A percentile compares a stretch with the other conserved stretches of the same genome.
Conservation (phyloP, 2,329 filamentous ascomycete species). For the Dryadomyces quercus-mongolicae region DNA sequence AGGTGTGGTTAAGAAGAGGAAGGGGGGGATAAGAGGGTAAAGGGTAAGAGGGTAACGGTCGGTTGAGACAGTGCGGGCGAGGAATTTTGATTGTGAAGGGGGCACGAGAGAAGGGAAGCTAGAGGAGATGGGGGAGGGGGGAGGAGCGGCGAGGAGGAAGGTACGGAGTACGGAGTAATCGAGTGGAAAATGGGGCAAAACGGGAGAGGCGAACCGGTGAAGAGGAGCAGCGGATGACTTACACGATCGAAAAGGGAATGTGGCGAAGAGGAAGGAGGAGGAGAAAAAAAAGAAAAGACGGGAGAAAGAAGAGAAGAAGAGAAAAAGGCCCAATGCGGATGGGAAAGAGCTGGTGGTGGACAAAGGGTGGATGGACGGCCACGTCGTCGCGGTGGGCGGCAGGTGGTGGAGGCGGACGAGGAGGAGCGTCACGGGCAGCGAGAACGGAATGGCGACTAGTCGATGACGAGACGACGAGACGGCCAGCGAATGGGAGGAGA, state of each 20-base stretch:
- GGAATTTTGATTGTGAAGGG: conserved; percentile 1
- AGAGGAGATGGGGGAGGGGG: background rate
- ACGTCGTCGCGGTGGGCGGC: background rate
- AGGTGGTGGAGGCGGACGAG: background rate
- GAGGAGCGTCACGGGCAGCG: background rate
- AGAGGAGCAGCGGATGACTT: background rate
- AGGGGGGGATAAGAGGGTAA: background rate
- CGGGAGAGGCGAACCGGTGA: background rate
- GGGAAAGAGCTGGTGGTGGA: conserved; percentile 11
- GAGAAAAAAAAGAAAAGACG: background rate
- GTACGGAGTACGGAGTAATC: background rate
- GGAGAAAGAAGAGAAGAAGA: background rate
- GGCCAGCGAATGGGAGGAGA: background rate
- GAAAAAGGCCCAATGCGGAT: background rate
- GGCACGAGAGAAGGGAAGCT: background rate
- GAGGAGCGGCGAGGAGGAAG: background rate
- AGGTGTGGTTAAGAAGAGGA: background rate
- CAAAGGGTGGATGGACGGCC: background rate
- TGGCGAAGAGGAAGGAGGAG: background rate
- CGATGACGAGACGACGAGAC: background rate
- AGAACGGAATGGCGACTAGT: background rate
- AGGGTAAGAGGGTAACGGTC: too few relatives aligned
- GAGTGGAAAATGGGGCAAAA: background rate
- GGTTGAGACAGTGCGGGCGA: conserved; percentile 3
- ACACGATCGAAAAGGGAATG: background rate